Evolutionary conservation across 768 basidiomycete genomes (phyloP).

Genomic region (Tylopilus sp.): DNA sequence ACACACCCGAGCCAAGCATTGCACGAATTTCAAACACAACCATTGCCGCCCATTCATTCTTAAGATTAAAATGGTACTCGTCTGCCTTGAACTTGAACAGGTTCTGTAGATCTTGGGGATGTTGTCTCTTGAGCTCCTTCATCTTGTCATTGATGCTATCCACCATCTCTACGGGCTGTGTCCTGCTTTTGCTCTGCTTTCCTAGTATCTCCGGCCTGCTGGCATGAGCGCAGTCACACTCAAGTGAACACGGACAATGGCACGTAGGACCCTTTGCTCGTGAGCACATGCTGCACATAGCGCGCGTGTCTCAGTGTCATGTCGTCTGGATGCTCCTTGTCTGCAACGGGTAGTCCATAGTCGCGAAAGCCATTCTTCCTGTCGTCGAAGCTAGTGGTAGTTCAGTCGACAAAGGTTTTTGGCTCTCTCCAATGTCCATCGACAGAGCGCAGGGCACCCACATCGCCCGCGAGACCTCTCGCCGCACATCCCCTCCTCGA

Average conservation of each 20-base stretch:
- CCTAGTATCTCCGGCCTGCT: slow-evolving; percentile 20
- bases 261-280: slow-evolving; percentile 36
- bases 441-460: slow-evolving; percentile 15
- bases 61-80: too few relatives aligned
- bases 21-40: too few relatives aligned
- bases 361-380: slow-evolving; percentile 26
- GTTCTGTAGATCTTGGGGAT: slow-evolving; percentile 29
- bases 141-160: slow-evolving; percentile 28
- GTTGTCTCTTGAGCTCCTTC: slow-evolving; percentile 26
- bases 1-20: too few relatives aligned
- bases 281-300: slow-evolving; percentile 38
- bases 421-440: slow-evolving; percentile 20
- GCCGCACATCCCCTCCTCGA: slow-evolving; percentile 66
- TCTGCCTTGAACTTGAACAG: slow-evolving; percentile 29
- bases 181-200: slow-evolving; percentile 15
- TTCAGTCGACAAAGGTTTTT: not conserved
- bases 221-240: not conserved
- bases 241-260: slow-evolving; percentile 35
- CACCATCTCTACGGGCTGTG: slow-evolving; percentile 21
- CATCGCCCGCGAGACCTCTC: slow-evolving; percentile 41
- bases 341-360: not conserved
- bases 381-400: not conserved
- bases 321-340: slow-evolving; percentile 20
- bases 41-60: too few relatives aligned
- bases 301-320: slow-evolving; percentile 31